phyloP scores from a whole-genome alignment of 257 asterid species.

The Nicotiana noctiflora region DNA sequence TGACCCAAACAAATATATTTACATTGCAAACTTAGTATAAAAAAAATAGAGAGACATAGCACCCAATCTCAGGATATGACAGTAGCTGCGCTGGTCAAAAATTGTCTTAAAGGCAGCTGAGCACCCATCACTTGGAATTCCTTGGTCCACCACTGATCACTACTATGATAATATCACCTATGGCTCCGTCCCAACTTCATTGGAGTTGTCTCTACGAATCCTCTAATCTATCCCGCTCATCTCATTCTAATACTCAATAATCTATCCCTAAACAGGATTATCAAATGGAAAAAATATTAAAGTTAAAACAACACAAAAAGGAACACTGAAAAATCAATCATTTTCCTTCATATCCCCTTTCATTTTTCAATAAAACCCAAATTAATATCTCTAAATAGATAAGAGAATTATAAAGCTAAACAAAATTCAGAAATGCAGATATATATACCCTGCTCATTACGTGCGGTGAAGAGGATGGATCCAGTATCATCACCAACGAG shows the following conservation, averaged over 20 bases:
- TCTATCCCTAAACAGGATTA: background rate
- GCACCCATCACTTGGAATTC: too few relatives aligned
- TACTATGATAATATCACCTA: background rate
- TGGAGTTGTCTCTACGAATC: background rate
- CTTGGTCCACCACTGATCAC: too few relatives aligned
- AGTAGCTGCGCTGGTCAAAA: too few relatives aligned
- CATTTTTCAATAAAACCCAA: background rate
- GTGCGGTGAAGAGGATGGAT: slow-evolving; percentile 29
- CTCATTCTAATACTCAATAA: background rate
- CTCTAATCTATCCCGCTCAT: background rate
- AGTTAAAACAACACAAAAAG: background rate
- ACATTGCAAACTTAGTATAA: too few relatives aligned
- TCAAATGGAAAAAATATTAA: background rate
- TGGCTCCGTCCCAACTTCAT: background rate
- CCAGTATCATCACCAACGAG: slow-evolving; percentile 38
- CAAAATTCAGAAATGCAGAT: background rate
- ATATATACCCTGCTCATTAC: slow-evolving; percentile 30
- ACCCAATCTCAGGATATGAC: too few relatives aligned
- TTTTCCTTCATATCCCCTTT: background rate
- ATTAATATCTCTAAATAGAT: background rate
- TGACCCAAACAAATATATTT: too few relatives aligned
- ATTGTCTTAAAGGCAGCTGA: too few relatives aligned
- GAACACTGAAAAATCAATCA: background rate
- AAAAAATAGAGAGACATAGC: too few relatives aligned
- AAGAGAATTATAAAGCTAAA: background rate